Base-by-base conservation (phyloP, 2,329 filamentous ascomycete species). In the Thielaviopsis euricoi region DNA sequence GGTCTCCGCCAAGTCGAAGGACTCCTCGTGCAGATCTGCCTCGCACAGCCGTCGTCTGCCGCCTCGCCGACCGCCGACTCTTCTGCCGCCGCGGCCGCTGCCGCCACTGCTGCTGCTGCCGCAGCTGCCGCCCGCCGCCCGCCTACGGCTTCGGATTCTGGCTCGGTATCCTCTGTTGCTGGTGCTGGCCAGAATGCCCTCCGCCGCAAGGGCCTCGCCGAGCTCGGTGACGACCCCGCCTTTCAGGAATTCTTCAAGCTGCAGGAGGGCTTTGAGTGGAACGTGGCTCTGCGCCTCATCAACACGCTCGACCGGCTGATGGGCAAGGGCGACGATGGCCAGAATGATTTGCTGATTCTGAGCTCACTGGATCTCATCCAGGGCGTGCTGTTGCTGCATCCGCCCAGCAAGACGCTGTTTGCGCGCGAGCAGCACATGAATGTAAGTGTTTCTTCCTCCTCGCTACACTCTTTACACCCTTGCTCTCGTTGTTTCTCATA, bases 221-320 rank as follows among this genome's bases (percentile, higher is more conserved):
- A 89, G 59, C 73, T 96, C 62, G 78, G 80, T 55, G 80, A 84
- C 62, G 93, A 97, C 70, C 88, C 87, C 21, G 91, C 90, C 21
- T 97, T 96, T 68, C 78, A 88, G 63, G 89, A 96, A 71, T 97
- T 97, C 74, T 96, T 95, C 75, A 89, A 95, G 69, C 70, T 97
- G 63, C 93, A 98, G 70, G 90, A 97, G 67, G 88, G 90, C 2
- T 98, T 98, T 68, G 89, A 97, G 73, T 97, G 89, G 87, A 98
- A 98, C 73, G 88, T 97, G 58, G 85, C 89, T 15, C 83, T 89
- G 71, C 83, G 89, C 61, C 77, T 97, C 61, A 84, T 95, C 61
- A 82, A 84, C 56, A 94, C 88, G 58, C 80, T 97, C 50, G 89
- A 96, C 69, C 80, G 88, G 59, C 78, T 96, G 53, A 78, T 96